Conservation (phyloP, 2,329 filamentous ascomycete species). For the Ilyonectria sp. region DNA sequence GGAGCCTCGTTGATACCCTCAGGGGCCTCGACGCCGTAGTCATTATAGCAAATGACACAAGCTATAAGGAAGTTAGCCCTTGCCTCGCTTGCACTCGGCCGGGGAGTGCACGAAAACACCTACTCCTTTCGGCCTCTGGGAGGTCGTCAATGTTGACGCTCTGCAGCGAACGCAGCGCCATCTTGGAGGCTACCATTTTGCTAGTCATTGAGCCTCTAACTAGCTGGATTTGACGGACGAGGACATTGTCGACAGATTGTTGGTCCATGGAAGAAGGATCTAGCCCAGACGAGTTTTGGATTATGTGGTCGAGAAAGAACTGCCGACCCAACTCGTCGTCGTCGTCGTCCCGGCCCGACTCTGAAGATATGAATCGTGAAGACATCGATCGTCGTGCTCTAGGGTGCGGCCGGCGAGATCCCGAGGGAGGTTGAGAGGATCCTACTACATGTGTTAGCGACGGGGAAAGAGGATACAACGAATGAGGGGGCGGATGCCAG, state of each 20-base stretch:
- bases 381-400: constrained; percentile 47
- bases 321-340: constrained; percentile 39
- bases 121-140: constrained; percentile 64
- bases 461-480: background rate
- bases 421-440: constrained; percentile 42
- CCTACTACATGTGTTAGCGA: constrained; percentile 37
- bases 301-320: constrained; percentile 32
- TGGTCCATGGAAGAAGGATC: constrained; percentile 32
- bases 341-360: constrained; percentile 42
- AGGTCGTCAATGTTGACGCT: constrained; percentile 63
- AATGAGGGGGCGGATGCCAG: constrained; percentile 7
- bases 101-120: constrained; percentile 36
- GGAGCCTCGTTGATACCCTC: constrained; percentile 72
- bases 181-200: constrained; percentile 64
- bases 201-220: constrained; percentile 60
- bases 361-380: constrained; percentile 43
- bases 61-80: constrained; percentile 54
- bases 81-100: background rate
- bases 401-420: constrained; percentile 45
- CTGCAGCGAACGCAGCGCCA: constrained; percentile 62
- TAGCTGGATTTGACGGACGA: constrained; percentile 61
- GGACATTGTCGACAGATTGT: constrained; percentile 49
- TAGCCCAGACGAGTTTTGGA: constrained; percentile 22
- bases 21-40: constrained; percentile 69
- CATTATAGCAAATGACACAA: constrained; percentile 77